These are phyloP conservation scores for Hanseniaspora thailandica DNA, from an alignment of 805 yeast genomes.

Conservation along the genomic window DNA sequence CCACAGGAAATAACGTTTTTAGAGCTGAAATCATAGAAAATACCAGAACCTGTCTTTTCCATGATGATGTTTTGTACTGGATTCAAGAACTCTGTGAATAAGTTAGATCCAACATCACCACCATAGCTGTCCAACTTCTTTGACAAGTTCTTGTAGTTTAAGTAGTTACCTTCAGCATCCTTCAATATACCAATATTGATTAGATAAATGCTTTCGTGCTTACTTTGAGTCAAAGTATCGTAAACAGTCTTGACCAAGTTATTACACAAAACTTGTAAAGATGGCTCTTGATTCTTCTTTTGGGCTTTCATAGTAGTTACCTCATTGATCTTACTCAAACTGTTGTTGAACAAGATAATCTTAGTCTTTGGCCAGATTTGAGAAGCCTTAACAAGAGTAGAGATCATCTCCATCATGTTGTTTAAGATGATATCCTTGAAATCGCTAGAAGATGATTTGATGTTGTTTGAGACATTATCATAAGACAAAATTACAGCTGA, in stretches of 20 bases:
- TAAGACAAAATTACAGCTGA: slow-evolving; percentile 12
- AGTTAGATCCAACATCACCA: background rate
- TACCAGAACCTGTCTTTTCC: background rate
- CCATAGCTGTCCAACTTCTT: background rate
- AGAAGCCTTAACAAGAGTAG: slow-evolving; percentile 1
- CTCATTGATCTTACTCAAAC: slow-evolving; percentile 8
- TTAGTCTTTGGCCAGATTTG: slow-evolving; percentile 9
- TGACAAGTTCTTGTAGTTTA: slow-evolving; percentile 2
- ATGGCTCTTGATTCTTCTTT: background rate
- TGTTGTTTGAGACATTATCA: slow-evolving; percentile 12
- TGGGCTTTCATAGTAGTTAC: background rate
- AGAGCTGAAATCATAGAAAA: background rate
- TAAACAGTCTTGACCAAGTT: slow-evolving; percentile 8
- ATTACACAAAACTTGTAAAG: slow-evolving; percentile 4
- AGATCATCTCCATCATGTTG: slow-evolving; percentile 13
- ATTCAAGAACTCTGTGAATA: slow-evolving; percentile 1
- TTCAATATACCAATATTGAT: slow-evolving; percentile 5
- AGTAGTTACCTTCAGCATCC: background rate
- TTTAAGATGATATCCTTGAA: slow-evolving; percentile 8
- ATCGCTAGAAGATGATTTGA: background rate
- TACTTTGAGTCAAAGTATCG: slow-evolving; percentile 4
- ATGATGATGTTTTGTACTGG: slow-evolving; percentile 12
- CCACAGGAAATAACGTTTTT: slow-evolving; percentile 7
- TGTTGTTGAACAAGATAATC: slow-evolving; percentile 10
- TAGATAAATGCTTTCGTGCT: background rate